Base-by-base conservation (phyloP, 345 rosid genomes). In the Mercurialis annua region DNA sequence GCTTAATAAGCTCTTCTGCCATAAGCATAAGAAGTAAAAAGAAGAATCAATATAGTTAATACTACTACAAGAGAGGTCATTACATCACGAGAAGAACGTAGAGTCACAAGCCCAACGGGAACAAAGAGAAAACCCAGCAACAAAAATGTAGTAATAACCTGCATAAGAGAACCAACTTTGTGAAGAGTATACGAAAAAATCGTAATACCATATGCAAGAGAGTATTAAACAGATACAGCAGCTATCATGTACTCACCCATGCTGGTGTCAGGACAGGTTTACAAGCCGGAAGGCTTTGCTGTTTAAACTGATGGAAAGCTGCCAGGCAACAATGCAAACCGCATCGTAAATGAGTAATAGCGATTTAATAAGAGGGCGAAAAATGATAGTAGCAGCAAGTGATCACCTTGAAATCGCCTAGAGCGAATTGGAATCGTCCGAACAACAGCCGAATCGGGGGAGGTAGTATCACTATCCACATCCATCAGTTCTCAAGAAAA, bases 211-310 rank as follows among this genome's bases (percentile, higher is more conserved):
- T 15, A 4, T 24, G 55, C 33, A 27, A 42, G 27, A 44, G 29
- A 65, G 15, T 29, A 27, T 34, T 16, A 67, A 12, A 65, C 47
- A 44, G 7, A 20, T 44, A 27, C 46, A 24, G n/a, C 27, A 47
- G n/a, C 27, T 42, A 14, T 54, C 31, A 42, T 53, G 62, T 75
- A 77, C 85, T 77, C 64, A 90, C 97, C 88, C 82, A 86, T 62
- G 75, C 46, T 74, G 97, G 92, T 23, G 90, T 86, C 54, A 90
- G 78, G 21, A 86, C 92, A 65, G 97, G 97, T 74, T 90, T 90
- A 84, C 97, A 90, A 76, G 94, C 94, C 34, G 94, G 92, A 47
- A 90, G 97, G 42, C 52, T 77, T 74, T 90, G 97, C 68, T 90
- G 97, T 63, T 81, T 87, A 68, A 90, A 90, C 69, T 81, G 79